A percentile compares a stretch with the other conserved stretches of the same genome.
phyloP scores from a whole-genome alignment of 2,329 filamentous ascomycete genomes.

The Aspergillus pseudotamarii region DNA sequence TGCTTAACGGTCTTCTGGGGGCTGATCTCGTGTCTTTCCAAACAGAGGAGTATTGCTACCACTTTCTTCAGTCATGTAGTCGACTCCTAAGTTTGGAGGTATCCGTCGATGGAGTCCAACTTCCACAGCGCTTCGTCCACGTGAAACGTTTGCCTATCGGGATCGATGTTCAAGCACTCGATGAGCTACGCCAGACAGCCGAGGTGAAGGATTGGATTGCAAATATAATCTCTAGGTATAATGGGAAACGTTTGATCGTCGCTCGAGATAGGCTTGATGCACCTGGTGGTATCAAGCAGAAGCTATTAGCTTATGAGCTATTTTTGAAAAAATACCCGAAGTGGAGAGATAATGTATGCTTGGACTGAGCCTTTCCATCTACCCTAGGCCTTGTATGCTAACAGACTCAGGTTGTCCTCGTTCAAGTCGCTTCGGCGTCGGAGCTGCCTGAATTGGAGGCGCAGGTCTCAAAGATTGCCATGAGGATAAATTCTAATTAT shows the following conservation, averaged over 20 bases:
- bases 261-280: conserved; percentile 91
- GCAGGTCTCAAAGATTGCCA: conserved; percentile 88
- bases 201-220: conserved; percentile 78
- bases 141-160: conserved; percentile 81
- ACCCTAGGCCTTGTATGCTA: neutral
- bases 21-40: conserved; percentile 92
- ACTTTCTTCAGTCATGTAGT: conserved; percentile 93
- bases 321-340: conserved; percentile 90
- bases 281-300: conserved; percentile 87
- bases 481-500: conserved; percentile 85
- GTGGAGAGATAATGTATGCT: conserved; percentile 70
- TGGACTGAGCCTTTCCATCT: conserved; percentile 7
- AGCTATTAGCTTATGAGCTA: conserved; percentile 84
- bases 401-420: conserved; percentile 69
- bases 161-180: conserved; percentile 76
- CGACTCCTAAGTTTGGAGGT: conserved; percentile 83
- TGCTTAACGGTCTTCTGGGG: conserved; percentile 88
- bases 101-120: conserved; percentile 78
- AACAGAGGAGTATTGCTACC: conserved; percentile 85
- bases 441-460: conserved; percentile 83
- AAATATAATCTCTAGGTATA: conserved; percentile 77
- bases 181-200: conserved; percentile 66
- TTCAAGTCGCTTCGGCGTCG: conserved; percentile 86
- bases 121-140: conserved; percentile 87
- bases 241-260: conserved; percentile 85